Percentiles rank a stretch among this genome's conserved stretches.
phyloP scores from a whole-genome alignment of 2,329 filamentous ascomycete species.

The Falciphora oryzae region DNA sequence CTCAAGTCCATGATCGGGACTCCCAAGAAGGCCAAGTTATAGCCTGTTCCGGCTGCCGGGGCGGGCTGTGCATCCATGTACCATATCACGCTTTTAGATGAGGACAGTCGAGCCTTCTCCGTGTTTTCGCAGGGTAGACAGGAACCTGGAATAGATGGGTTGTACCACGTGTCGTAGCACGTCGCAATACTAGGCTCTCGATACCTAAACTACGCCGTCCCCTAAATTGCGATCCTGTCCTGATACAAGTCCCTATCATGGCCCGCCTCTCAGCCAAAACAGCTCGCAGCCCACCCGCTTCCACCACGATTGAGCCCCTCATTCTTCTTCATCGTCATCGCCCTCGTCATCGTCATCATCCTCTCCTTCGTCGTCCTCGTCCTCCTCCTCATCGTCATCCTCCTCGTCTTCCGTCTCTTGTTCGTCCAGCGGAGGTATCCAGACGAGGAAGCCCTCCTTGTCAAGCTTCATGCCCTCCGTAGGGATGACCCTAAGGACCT shows the following conservation, averaged over 20 bases:
- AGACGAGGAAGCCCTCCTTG: constrained; percentile 61
- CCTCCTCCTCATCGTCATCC: constrained; percentile 7
- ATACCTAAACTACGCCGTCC: background rate
- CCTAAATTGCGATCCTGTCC: background rate
- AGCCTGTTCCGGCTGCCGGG: background rate
- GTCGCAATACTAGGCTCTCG: too few species aligned
- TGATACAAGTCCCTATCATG: background rate
- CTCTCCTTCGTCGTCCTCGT: background rate
- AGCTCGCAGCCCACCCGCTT: background rate
- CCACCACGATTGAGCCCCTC: background rate
- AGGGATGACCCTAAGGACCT: constrained; percentile 74
- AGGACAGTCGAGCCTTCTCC: background rate
- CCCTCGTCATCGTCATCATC: background rate
- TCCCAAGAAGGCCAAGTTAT: constrained; percentile 3
- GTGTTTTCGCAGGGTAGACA: background rate
- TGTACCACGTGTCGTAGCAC: background rate
- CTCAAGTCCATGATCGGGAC: constrained; percentile 31
- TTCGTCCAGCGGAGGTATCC: constrained; percentile 45
- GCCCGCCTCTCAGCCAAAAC: background rate
- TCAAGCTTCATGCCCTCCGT: constrained; percentile 67
- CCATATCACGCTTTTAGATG: background rate
- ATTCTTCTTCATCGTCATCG: background rate
- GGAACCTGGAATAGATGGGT: background rate
- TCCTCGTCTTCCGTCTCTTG: constrained; percentile 16
- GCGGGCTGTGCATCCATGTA: background rate